Base-by-base conservation (phyloP, 129 eudicot species). In the Pittosporum tobira region DNA sequence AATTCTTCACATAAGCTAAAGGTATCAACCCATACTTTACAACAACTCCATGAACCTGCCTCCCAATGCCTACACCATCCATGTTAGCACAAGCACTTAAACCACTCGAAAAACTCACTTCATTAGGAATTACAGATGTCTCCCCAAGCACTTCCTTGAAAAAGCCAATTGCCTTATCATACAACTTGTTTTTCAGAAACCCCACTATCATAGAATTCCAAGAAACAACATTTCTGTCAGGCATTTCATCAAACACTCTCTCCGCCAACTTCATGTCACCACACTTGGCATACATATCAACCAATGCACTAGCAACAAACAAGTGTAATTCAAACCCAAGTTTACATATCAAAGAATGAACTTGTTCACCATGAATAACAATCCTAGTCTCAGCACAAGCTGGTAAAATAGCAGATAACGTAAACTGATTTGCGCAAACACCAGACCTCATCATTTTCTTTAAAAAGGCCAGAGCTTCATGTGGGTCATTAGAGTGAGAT, bases 121-220 rank as follows among this genome's bases (percentile, higher is more conserved):
- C 63, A 64, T 69, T 45, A 53, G 70, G 79, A 38, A 29, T 23
- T 20, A 79, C 23, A 31, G 5, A 51, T 14, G 11, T 31, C 75
- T 64, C 84, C 43, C 56, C 48, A 18, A 70, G 3, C 31, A 70
- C 51, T 21, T 56, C 61, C 54, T 45, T 61, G 12, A 79, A 73
- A 48, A 67, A 19, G 38, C 57, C 64, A 61, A 74, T 27, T 1
- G 77, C 71, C 45, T 46, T 63, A 61, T 49, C 71, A 70, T 53
- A 74, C 43, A 48, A 42, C 53, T 64, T 57, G 44, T 79, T 81
- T 27, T 70, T 64, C 53, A 79, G 57, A 51, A 66, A 85, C 16
- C 89, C 89, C 12, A 69, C 71, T 21, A 85, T 81, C 81, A 85
- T 68, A 27, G 89, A 64, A 68, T 85, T 79, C 89, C 95, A 85